Evolutionary conservation across 2,329 filamentous ascomycete species (phyloP).

Genomic region (Neopestalotiopsis sp.): DNA sequence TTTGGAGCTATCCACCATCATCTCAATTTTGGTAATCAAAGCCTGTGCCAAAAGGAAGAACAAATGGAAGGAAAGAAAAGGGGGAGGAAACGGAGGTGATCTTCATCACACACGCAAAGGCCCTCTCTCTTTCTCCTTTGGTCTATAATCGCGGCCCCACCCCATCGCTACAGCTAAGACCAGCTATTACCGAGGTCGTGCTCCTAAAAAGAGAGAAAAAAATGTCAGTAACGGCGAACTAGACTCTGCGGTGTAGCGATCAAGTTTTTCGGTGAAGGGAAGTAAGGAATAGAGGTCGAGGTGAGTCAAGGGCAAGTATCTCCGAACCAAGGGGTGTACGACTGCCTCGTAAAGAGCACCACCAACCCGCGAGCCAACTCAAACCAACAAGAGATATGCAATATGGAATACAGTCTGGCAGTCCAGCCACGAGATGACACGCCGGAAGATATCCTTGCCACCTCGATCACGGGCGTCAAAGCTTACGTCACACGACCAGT

Average conservation of each 20-base stretch:
- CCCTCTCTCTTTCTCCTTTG: not conserved
- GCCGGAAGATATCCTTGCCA: not conserved
- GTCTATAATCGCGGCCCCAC: not conserved
- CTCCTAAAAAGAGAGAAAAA: not conserved
- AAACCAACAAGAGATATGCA: not conserved
- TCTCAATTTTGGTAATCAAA: too few species aligned
- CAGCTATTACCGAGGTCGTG: slow-evolving; percentile 8
- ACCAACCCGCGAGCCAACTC: not conserved
- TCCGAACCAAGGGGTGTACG: too few species aligned
- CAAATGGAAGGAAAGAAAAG: too few species aligned
- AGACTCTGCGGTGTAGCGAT: not conserved
- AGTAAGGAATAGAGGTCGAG: not conserved
- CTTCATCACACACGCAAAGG: not conserved
- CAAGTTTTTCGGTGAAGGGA: not conserved
- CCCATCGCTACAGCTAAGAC: not conserved
- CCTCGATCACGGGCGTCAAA: not conserved
- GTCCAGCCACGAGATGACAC: slow-evolving; percentile 9
- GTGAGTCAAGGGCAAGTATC: not conserved
- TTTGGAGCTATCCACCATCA: too few species aligned
- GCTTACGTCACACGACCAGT: not conserved
- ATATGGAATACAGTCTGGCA: not conserved
- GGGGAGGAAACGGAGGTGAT: not conserved
- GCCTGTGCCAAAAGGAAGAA: too few species aligned
- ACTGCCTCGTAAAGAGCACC: not conserved
- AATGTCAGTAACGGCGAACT: not conserved